Evolutionary conservation across 371 early-diverging fungal genomes (phyloP).

Genomic region (Amoeboaphelidium protococcarum): DNA sequence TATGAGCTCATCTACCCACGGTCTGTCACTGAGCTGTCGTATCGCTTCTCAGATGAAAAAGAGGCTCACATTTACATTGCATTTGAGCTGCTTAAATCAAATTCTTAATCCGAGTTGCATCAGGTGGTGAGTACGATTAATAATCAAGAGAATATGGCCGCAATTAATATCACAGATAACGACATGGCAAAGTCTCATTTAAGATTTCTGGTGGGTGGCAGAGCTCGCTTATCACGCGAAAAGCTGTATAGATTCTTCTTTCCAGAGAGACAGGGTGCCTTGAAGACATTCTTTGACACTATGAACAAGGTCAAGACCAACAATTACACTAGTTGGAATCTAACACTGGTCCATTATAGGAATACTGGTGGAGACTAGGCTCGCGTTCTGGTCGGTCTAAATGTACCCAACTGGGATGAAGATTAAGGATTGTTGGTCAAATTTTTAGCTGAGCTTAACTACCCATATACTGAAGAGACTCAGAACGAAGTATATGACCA

Average conservation of each 20-base stretch:
- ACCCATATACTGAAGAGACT: constrained; percentile 1
- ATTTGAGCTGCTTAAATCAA: constrained; percentile 32
- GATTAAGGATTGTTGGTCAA: neutral
- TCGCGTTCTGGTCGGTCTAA: constrained; percentile 68
- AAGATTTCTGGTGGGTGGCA: constrained; percentile 67
- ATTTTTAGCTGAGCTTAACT: neutral
- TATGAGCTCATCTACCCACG: constrained; percentile 50
- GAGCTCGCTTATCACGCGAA: constrained; percentile 42
- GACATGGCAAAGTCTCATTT: constrained; percentile 86
- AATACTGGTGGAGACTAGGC: constrained; percentile 86
- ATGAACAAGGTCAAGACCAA: constrained; percentile 23
- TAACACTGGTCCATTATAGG: constrained; percentile 76
- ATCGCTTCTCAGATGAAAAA: constrained; percentile 49
- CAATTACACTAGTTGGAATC: constrained; percentile 34
- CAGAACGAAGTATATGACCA: neutral
- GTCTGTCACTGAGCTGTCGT: constrained; percentile 68
- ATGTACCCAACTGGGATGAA: constrained; percentile 33
- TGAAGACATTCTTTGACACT: constrained; percentile 47
- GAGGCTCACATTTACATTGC: constrained; percentile 66
- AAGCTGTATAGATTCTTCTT: constrained; percentile 73
- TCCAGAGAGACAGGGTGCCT: constrained; percentile 81
- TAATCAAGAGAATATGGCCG: constrained; percentile 27
- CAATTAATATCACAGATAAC: constrained; percentile 53
- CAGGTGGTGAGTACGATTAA: constrained; percentile 38
- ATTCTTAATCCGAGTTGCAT: constrained; percentile 14